phyloP scores from a whole-genome alignment of 352 stramenopile genomes.

The Globisporangium carolinianum region DNA sequence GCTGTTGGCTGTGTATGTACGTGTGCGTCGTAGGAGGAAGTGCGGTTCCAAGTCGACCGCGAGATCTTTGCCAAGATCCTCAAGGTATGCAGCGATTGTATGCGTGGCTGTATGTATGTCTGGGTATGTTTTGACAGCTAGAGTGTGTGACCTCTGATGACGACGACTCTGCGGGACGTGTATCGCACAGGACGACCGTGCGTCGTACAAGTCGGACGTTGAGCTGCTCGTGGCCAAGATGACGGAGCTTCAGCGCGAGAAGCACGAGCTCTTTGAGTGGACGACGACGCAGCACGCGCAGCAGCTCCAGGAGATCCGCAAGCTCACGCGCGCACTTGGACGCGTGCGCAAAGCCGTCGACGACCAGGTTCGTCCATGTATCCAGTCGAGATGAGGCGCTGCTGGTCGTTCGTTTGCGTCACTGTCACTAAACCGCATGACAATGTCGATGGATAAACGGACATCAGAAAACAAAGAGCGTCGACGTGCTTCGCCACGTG shows the following conservation, averaged over 20 bases:
- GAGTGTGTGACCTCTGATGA: not conserved
- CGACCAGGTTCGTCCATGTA: constrained; percentile 31
- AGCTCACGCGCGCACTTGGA: constrained; percentile 59
- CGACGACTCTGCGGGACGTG: not conserved
- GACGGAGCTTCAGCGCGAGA: constrained; percentile 58
- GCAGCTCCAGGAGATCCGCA: constrained; percentile 78
- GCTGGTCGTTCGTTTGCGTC: not conserved
- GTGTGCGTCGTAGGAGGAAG: constrained; percentile 36
- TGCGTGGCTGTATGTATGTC: not conserved
- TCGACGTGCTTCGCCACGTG: constrained; percentile 38
- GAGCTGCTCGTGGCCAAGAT: constrained; percentile 64
- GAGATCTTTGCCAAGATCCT: constrained; percentile 85
- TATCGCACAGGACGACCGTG: constrained; percentile 49
- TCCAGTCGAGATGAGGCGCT: too few relatives aligned
- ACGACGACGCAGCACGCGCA: constrained; percentile 63
- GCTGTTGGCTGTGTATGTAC: not conserved
- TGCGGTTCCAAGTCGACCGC: constrained; percentile 75
- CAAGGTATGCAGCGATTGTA: constrained; percentile 25
- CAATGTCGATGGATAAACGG: too few relatives aligned
- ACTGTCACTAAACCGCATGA: not conserved
- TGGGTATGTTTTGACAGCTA: not conserved
- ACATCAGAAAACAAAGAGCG: constrained; percentile 26
- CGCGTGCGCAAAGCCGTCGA: constrained; percentile 55
- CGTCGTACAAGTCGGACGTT: constrained; percentile 70
- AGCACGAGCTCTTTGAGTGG: constrained; percentile 67